phyloP scores from a whole-genome alignment of 2,329 filamentous ascomycete genomes.

The Coleophoma crateriformis region DNA sequence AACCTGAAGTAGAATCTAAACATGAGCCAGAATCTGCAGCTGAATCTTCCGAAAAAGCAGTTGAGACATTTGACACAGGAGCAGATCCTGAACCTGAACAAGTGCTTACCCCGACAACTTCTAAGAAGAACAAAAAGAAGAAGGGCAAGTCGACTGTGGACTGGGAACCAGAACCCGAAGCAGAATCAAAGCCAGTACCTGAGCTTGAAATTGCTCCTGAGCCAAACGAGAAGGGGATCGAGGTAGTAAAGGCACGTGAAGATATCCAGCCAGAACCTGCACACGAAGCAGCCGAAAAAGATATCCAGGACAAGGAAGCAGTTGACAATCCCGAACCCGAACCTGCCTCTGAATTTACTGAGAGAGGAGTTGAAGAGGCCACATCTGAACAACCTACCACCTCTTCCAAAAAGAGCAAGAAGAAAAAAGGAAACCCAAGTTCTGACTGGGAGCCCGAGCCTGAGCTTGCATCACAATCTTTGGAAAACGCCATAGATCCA shows the following conservation, averaged over 20 bases:
- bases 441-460: constrained; percentile 5
- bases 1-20: not conserved
- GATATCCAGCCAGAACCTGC: not conserved
- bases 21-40: not conserved
- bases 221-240: too few species aligned
- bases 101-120: not conserved
- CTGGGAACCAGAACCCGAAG: constrained; percentile 6
- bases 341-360: not conserved
- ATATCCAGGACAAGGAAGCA: constrained; percentile 1
- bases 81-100: too few species aligned
- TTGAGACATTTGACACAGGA: too few species aligned
- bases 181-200: not conserved
- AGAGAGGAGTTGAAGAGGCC: not conserved
- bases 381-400: not conserved
- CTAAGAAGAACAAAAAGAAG: constrained; percentile 4
- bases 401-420: constrained; percentile 4
- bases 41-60: not conserved
- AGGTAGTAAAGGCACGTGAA: too few species aligned
- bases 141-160: constrained; percentile 4
- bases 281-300: not conserved
- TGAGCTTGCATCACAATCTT: not conserved
- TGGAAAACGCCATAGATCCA: too few species aligned
- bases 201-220: not conserved
- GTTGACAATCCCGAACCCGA: too few species aligned
- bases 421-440: constrained; percentile 5